Evolutionary conservation across 2,329 filamentous ascomycete species (phyloP), one percentile per base, ranked within the genome.

Genomic region (Xylariaceae sp.): DNA sequence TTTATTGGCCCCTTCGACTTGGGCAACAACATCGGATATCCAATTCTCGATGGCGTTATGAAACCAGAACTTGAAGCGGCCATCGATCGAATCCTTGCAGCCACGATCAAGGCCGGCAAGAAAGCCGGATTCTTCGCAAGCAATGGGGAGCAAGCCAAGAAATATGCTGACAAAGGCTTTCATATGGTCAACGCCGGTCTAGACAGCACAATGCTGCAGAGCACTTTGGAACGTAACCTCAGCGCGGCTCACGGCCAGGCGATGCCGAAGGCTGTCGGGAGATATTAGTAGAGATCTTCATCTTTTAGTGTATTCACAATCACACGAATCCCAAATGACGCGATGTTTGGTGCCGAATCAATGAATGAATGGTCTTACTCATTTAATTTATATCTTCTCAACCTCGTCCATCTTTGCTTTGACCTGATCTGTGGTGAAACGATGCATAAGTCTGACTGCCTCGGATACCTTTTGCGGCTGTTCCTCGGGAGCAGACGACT

Each of bases 371-470:
- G 50, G 8, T 23, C 15, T 53, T 8, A 13, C 41, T 64, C 47
- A 30, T 30, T 30, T 30, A 30, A 30, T 30, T 5, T 30, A 68
- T 50, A 61, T 48, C 60, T 69, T 72, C 58, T 71, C 72, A 15
- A 80, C 81, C 44, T 80, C 74, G 67, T 91, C 83, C 87, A 92
- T 90, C 71, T 86, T 82, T 15, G 77, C 79, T 61, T 83, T 77
- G 2, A 93, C 82, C 60, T 92, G 82, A 3, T 85, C 82, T 30
- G 81, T 75, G 0, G 82, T 87, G 73, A 92, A 90, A 15, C 87
- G 81, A 72, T 92, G 89, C 88, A 92, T 92, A 52, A 92, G 76
- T 72, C 91, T 92, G 58, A 82, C 74, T 1, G 87, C 85, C 62
- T 83, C 77, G 4, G 80, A 79, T 1, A 82, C 82, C 2, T 80